Evolutionary conservation across 2,329 filamentous ascomycete genomes (phyloP), one percentile per base, ranked within the genome.

Genomic region (Aureobasidium sp.): DNA sequence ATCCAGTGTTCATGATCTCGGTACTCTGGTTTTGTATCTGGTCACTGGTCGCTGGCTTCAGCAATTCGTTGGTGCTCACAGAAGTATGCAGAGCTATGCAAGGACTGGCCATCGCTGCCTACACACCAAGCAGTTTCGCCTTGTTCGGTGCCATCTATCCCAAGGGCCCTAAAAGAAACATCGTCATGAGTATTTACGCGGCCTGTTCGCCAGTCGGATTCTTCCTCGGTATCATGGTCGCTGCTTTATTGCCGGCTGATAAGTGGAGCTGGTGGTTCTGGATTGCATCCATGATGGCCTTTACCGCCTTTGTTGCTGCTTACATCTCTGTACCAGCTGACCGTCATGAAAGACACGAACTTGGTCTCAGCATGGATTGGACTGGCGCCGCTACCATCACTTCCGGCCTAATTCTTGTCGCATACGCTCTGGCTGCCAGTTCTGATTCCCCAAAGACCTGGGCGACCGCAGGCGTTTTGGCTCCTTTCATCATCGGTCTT

Each of bases 301-400:
- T 72, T 64, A 63, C 73, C 11, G 74, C 74, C 1, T 66, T 71
- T 0, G 58, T 77, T 13, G 71, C 71, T 20, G 74, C 74, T 3
- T 78, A 73, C 59, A 54, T 79, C 11, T 74, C 71, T 4, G 72
- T 78, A 3, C 77, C 77, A 15, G 68, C 71, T 23, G 75, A 78
- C 50, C 63, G 70, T 33, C 73, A 71, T 7, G 74, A 77, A 64
- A 67, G 76, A 18, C 67, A 71, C 51, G 64, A 72, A 48, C 62
- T 77, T 31, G 70, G 71, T 16, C 67, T 78, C 58, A 73, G 76
- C 67, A 78, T 78, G 76, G 77, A 79, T 65, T 78, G 76, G 75
- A 59, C 70, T 27, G 77, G 77, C 16, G 69, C 74, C 11, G 68
- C 74, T 50, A 64, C 77, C 18, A 77, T 77, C 45, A 78, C 74